Conservation (phyloP, 805 yeast species). For the Teunomyces panamensis region DNA sequence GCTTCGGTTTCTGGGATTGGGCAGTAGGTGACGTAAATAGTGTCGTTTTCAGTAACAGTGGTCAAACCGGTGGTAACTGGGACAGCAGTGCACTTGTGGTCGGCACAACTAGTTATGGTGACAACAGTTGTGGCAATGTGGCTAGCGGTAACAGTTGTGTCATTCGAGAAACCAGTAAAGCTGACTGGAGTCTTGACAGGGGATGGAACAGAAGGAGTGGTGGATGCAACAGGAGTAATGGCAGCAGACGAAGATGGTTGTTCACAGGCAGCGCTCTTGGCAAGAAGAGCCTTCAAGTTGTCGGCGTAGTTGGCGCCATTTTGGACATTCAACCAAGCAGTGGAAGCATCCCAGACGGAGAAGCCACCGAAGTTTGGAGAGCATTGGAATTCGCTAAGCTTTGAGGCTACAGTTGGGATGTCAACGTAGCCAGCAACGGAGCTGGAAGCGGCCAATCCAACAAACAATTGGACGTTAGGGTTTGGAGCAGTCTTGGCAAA, state of each 20-base stretch:
- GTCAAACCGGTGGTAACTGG: slow-evolving; percentile 33
- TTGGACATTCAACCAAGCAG: slow-evolving; percentile 46
- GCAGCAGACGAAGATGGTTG: not conserved
- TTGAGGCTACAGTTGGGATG: slow-evolving; percentile 17
- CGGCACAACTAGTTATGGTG: slow-evolving; percentile 34
- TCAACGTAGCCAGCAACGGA: slow-evolving; percentile 30
- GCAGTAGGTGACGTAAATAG: slow-evolving; percentile 34
- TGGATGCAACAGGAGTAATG: not conserved
- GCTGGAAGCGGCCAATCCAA: slow-evolving; percentile 35
- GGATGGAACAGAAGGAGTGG: not conserved
- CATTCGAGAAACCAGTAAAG: slow-evolving; percentile 29
- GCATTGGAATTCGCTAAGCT: slow-evolving; percentile 13
- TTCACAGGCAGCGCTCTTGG: slow-evolving; percentile 5
- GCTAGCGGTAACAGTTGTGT: slow-evolving; percentile 13
- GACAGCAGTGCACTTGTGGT: slow-evolving; percentile 22
- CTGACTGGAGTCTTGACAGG: slow-evolving; percentile 20
- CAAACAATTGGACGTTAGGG: slow-evolving; percentile 27
- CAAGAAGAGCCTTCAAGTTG: slow-evolving; percentile 5
- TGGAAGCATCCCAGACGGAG: slow-evolving; percentile 83
- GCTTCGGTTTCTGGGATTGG: slow-evolving; percentile 16
- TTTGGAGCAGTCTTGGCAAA: slow-evolving; percentile 32
- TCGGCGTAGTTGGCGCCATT: slow-evolving; percentile 5
- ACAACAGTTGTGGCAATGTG: slow-evolving; percentile 23
- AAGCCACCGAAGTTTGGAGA: slow-evolving; percentile 57
- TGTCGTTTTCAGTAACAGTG: slow-evolving; percentile 30